A percentile compares a stretch with the other conserved stretches of the same genome.
These are phyloP conservation scores for Prunus dulcis DNA, from an alignment of 306 rosid genomes.

Conservation along the genomic window DNA sequence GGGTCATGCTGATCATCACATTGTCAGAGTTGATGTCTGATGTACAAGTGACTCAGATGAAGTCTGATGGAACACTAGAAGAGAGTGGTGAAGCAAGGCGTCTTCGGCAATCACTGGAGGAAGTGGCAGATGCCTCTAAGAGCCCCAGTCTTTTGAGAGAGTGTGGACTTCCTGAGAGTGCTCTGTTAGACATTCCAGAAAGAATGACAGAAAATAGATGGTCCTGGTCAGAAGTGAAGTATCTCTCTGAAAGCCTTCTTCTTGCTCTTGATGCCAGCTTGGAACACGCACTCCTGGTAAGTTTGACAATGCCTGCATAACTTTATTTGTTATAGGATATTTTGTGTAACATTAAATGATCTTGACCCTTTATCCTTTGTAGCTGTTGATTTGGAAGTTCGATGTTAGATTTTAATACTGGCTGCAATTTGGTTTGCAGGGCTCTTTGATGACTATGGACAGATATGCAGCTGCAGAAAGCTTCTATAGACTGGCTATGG, in stretches of 20 bases:
- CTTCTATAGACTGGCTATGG: slow-evolving; percentile 91
- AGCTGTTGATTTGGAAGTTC: not conserved
- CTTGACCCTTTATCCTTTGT: not conserved
- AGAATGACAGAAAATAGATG: slow-evolving; percentile 65
- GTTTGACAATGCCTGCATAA: slow-evolving; percentile 25
- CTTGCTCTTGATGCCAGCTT: slow-evolving; percentile 96
- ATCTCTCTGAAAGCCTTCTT: slow-evolving; percentile 82
- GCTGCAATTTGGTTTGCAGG: slow-evolving; percentile 45
- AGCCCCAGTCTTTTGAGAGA: slow-evolving; percentile 59
- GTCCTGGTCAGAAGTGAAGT: slow-evolving; percentile 93
- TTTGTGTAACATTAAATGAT: not conserved
- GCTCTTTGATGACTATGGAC: slow-evolving; percentile 85
- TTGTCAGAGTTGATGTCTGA: slow-evolving; percentile 97
- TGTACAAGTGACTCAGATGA: slow-evolving; percentile 99
- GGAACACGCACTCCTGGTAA: slow-evolving; percentile 93
- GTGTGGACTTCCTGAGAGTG: slow-evolving; percentile 72
- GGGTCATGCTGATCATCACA: slow-evolving; percentile 95
- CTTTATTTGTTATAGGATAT: not conserved
- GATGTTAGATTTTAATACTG: not conserved
- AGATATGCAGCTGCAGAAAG: slow-evolving; percentile 96
- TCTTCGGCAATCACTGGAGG: slow-evolving; percentile 76
- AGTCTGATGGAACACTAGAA: slow-evolving; percentile 85
- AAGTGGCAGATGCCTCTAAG: slow-evolving; percentile 77
- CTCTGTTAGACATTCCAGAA: slow-evolving; percentile 66
- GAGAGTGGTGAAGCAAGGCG: slow-evolving; percentile 98